Conservation (phyloP, 441 rosid species). For the Euphorbia schlechtendalii region DNA sequence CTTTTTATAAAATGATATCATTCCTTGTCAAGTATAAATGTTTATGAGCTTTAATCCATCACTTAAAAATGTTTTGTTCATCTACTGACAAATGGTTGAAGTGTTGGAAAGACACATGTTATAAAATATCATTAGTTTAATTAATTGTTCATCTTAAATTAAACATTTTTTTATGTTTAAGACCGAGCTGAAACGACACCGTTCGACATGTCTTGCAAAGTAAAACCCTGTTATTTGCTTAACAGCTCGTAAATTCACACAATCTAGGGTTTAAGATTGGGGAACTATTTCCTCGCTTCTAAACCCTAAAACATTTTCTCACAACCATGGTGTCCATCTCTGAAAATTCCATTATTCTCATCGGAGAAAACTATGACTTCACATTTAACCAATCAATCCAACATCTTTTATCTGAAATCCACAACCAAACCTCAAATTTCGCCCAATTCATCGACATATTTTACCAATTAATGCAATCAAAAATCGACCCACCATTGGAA, state of each 20-base stretch:
- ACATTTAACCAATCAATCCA: conserved; percentile 28
- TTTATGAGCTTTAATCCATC: no score
- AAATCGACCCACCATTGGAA: conserved; percentile 40
- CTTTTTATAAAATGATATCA: no score
- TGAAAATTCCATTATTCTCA: conserved; percentile 5
- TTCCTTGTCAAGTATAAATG: no score
- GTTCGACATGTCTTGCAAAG: not conserved
- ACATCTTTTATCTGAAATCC: conserved; percentile 31
- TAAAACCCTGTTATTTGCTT: conserved; percentile 6
- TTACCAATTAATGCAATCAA: conserved; percentile 37
- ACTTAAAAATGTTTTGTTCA: no score
- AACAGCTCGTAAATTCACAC: not conserved
- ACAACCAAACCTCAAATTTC: conserved; percentile 25
- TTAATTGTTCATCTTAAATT: no score
- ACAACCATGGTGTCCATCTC: conserved; percentile 20
- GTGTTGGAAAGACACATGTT: no score
- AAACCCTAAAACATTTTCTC: not conserved
- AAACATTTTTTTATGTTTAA: no score
- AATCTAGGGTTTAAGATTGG: not conserved
- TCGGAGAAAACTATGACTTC: conserved; percentile 24
- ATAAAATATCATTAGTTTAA: no score
- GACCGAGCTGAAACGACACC: not conserved
- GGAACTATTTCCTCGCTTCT: not conserved
- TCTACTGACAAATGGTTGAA: no score
- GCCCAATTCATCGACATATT: conserved; percentile 25